These are phyloP conservation scores for Collybiopsis luxurians DNA, from an alignment of 768 basidiomycete genomes.

Conservation along the genomic window DNA sequence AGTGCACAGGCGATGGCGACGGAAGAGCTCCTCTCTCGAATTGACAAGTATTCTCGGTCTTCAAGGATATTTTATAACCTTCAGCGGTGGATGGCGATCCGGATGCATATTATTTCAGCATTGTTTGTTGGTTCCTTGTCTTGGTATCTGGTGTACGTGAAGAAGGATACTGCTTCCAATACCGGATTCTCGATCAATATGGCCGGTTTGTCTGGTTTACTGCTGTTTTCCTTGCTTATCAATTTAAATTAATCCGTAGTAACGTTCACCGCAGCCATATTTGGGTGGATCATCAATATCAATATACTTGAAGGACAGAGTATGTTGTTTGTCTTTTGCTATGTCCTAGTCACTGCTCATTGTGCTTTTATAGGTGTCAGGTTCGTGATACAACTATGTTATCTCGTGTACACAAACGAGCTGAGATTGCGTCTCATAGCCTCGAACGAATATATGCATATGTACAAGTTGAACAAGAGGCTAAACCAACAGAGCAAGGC, in stretches of 20 bases:
- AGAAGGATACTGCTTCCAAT: conserved; percentile 25
- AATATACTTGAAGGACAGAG: conserved; percentile 11
- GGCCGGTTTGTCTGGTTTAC: conserved; percentile 22
- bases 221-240: not conserved
- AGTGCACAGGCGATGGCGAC: conserved; percentile 7
- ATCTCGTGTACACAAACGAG: conserved; percentile 14
- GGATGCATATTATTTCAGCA: conserved; percentile 42
- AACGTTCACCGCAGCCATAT: conserved; percentile 19
- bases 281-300: conserved; percentile 6
- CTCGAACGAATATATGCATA: conserved; percentile 42
- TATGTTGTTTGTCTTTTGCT: not conserved
- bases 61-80: conserved; percentile 34
- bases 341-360: not conserved
- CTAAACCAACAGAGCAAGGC: conserved; percentile 27
- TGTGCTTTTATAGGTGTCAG: conserved; percentile 10
- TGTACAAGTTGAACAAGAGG: conserved; percentile 47
- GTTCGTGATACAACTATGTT: not conserved
- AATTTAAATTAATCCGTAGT: conserved; percentile 10
- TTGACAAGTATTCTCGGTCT: conserved; percentile 34
- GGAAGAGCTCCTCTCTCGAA: conserved; percentile 28
- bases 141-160: conserved; percentile 31
- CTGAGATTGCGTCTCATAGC: not conserved
- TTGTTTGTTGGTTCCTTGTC: conserved; percentile 40
- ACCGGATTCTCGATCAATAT: conserved; percentile 38
- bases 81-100: conserved; percentile 26